Percentiles rank a stretch among this genome's conserved stretches.
Conservation (phyloP, 2,329 filamentous ascomycete species). For the Trichoderma sp. region DNA sequence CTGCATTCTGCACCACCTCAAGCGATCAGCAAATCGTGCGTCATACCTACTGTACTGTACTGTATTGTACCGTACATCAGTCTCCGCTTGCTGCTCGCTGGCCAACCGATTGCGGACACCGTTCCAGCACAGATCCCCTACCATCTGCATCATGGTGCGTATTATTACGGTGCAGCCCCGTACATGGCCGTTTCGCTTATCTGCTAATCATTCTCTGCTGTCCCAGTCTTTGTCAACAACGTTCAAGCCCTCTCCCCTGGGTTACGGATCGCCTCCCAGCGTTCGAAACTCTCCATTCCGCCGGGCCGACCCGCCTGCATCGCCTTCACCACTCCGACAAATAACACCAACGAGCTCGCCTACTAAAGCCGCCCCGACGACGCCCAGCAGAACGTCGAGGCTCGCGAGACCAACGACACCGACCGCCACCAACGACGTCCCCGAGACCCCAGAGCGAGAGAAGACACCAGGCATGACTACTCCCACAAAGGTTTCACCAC, state of each 20-base stretch:
- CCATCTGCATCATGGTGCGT: conserved; percentile 33
- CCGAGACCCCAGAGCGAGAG: conserved; percentile 37
- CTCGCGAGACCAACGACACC: conserved; percentile 44
- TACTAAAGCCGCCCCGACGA: conserved; percentile 40
- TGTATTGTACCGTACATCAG: not conserved
- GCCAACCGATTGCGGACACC: conserved; percentile 23
- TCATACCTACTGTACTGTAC: not conserved
- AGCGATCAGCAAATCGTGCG: not conserved
- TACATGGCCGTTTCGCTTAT: conserved; percentile 13
- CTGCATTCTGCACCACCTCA: not conserved
- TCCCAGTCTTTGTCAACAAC: conserved; percentile 53
- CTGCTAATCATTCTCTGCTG: conserved; percentile 26
- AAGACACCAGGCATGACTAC: conserved; percentile 33
- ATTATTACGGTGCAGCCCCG: conserved; percentile 20
- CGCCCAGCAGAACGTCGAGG: conserved; percentile 29
- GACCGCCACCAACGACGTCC: conserved; percentile 37
- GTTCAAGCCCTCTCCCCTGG: conserved; percentile 70
- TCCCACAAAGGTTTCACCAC: conserved; percentile 38
- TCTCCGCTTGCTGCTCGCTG: conserved; percentile 23
- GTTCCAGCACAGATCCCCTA: conserved; percentile 11
- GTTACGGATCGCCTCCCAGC: conserved; percentile 61
- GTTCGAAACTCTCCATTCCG: conserved; percentile 62
- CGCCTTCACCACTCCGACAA: conserved; percentile 63
- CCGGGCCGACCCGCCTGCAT: conserved; percentile 60
- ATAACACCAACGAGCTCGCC: conserved; percentile 64